Base-by-base conservation (phyloP, 192 early-diverging fungal species). In the Rhizoclosmatium globosum region DNA sequence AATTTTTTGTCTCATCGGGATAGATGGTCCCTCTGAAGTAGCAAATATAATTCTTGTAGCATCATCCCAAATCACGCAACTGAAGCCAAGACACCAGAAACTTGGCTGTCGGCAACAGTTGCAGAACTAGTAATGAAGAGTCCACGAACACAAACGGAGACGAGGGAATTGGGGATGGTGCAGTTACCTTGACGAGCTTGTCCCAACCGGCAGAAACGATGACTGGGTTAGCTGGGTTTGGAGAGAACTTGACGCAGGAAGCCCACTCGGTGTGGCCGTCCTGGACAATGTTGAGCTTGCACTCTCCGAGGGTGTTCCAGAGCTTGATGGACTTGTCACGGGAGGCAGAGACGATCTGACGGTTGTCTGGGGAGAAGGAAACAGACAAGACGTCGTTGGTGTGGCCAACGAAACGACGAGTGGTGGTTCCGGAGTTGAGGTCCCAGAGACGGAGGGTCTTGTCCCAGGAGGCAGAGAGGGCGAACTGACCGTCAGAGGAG, bases 271-370 rank as follows among this genome's bases (percentile, higher is more conserved):
- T 87, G 95, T 99, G 98, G 82, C 94, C 94, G 81, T 98, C 95
- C 80, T 98, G 94, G 81, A 90, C 92, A 85, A 99, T 94, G 92
- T 93, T 96, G 93, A 92, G 95, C 94, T 99, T 99, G 96, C 98
- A 98, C 89, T 99, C 98, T 82, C 97, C 98, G 46, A 99, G 91
- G 71, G 97, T 99, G 94, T 99, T 98, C 98, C 98, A 99, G 84
- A 99, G 89, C 94, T 98, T 99, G 92, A 99, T 98, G 86, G 92
- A 92, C 93, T 96, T 97, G 90, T 99, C 98, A 85, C 96, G 95
- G 80, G 96, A 97, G 79, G 94, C 95, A 73, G 96, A 98, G 75
- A 99, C 95, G 81, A 99, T 98, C 92, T 98, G 97, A 83, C 97
- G 94, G 94, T 98, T 98, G 88, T 99, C 98, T 44, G 98, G 94